Percentiles rank a stretch among this genome's conserved stretches.
phyloP scores from a whole-genome alignment of 352 stramenopile genomes.

The Globisporangium nagaii region DNA sequence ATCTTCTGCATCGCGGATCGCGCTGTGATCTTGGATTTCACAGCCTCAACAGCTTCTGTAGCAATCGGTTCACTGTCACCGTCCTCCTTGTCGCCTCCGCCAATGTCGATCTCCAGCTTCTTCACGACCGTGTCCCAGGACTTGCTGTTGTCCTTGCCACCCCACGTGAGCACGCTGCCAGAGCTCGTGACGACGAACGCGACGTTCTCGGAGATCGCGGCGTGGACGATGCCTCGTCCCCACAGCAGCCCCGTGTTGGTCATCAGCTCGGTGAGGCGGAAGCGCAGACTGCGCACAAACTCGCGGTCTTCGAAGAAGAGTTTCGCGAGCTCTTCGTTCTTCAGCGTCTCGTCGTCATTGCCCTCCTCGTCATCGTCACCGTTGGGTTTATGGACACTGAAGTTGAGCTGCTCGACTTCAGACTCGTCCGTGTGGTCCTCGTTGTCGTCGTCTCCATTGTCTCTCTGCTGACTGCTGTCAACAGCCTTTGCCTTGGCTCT shows the following conservation, averaged over 20 bases:
- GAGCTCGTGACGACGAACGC: constrained; percentile 82
- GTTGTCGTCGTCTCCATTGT: background rate
- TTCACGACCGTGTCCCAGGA: constrained; percentile 35
- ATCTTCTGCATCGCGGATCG: constrained; percentile 54
- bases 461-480: background rate
- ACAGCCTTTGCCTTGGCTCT: background rate
- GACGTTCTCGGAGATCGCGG: constrained; percentile 77
- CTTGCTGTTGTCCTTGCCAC: constrained; percentile 46
- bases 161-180: constrained; percentile 88
- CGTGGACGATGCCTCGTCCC: constrained; percentile 80
- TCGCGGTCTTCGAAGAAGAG: constrained; percentile 66
- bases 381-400: background rate
- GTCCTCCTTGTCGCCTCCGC: constrained; percentile 13
- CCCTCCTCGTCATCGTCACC: background rate
- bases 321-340: constrained; percentile 48
- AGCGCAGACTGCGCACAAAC: constrained; percentile 60
- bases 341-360: constrained; percentile 17
- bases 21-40: constrained; percentile 28
- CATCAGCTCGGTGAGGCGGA: constrained; percentile 65
- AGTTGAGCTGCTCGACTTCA: constrained; percentile 1
- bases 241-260: constrained; percentile 89
- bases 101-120: background rate
- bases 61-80: background rate
- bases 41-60: background rate
- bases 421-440: background rate